phyloP scores from a whole-genome alignment of 192 early-diverging fungal species.

The Phlyctochytrium bullatum region DNA sequence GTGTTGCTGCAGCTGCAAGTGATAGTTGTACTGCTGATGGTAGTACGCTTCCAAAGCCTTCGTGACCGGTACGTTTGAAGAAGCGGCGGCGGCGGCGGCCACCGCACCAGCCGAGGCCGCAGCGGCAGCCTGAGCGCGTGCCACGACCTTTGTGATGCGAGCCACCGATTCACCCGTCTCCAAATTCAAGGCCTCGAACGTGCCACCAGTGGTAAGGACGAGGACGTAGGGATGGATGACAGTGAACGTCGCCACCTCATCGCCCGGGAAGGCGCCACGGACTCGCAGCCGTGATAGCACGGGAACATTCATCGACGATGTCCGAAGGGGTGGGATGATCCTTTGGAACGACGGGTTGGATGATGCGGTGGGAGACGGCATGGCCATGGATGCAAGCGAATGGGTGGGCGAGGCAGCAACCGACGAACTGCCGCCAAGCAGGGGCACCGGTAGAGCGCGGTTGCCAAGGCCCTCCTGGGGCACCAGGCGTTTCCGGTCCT shows the following conservation, averaged over 20 bases:
- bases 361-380: not conserved
- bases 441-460: not conserved
- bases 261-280: not conserved
- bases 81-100: not conserved
- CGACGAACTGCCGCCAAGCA: not conserved
- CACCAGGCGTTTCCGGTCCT: not conserved
- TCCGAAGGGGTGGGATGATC: not conserved
- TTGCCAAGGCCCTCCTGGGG: not conserved
- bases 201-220: not conserved
- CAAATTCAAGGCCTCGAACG: not conserved
- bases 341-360: not conserved
- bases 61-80: not conserved
- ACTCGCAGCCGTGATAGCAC: not conserved
- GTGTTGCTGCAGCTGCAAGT: not conserved
- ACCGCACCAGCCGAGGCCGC: not conserved
- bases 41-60: not conserved
- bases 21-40: not conserved
- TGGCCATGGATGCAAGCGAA: not conserved
- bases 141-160: not conserved
- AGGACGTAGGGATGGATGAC: not conserved
- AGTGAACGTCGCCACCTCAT: conserved; percentile 6
- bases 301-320: not conserved
- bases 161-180: conserved; percentile 2
- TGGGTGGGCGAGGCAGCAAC: not conserved
- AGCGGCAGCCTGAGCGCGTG: not conserved